Conservation (phyloP, 2,329 filamentous ascomycete genomes). For the Hypoxylon sp. region DNA sequence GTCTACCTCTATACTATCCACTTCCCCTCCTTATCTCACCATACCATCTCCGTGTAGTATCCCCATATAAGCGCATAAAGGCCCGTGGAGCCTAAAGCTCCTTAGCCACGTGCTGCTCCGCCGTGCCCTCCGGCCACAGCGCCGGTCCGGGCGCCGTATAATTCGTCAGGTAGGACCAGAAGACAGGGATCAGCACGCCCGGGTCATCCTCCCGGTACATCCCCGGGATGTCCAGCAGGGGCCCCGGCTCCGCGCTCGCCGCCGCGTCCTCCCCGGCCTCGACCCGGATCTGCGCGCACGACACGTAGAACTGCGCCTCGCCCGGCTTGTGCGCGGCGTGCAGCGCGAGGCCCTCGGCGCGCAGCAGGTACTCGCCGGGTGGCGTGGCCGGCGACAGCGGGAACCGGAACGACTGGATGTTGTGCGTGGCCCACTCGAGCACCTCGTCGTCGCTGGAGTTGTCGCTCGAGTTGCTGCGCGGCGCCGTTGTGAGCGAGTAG, state of each 20-base stretch:
- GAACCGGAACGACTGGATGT: constrained; percentile 34
- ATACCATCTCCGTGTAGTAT: no score
- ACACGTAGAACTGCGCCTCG: constrained; percentile 36
- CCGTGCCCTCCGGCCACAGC: constrained; percentile 31
- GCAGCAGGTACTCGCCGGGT: constrained; percentile 37
- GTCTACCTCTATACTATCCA: no score
- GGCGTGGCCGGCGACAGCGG: constrained; percentile 23
- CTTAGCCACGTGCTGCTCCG: constrained; percentile 26
- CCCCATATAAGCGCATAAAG: no score
- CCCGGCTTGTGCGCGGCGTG: constrained; percentile 39
- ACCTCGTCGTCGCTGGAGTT: not conserved
- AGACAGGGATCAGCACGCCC: constrained; percentile 36
- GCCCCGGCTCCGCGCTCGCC: constrained; percentile 2
- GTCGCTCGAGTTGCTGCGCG: not conserved
- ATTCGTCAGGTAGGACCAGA: constrained; percentile 35
- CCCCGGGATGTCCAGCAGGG: constrained; percentile 32
- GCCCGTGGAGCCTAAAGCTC: not conserved
- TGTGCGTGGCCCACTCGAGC: constrained; percentile 34
- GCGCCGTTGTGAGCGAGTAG: constrained; percentile 27
- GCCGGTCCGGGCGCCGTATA: constrained; percentile 35
- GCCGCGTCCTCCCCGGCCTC: not conserved
- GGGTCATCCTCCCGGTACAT: constrained; percentile 31
- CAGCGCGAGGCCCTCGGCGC: constrained; percentile 36
- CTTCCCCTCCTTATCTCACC: no score
- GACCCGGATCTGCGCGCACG: constrained; percentile 34